Conservation (phyloP, 495 filamentous ascomycete genomes). For the Trypethelium eluteriae region DNA sequence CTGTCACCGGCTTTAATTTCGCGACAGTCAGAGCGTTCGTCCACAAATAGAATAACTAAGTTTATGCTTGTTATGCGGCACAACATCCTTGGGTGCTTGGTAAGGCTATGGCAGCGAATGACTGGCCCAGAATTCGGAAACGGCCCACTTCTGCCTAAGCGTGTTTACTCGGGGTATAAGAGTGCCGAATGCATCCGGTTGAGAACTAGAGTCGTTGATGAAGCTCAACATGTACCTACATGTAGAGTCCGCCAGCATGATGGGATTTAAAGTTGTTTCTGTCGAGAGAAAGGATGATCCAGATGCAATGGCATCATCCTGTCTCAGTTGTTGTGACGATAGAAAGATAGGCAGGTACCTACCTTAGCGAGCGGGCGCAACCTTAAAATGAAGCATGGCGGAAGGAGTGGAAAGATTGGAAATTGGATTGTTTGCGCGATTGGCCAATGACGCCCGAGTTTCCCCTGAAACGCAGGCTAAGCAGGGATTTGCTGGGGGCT, state of each 20-base stretch:
- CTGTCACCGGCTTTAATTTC: neutral
- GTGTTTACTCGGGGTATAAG: neutral
- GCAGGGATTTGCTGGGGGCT: neutral
- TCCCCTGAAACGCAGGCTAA: slow-evolving; percentile 3
- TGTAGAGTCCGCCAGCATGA: neutral
- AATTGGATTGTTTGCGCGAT: neutral
- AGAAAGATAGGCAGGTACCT: neutral
- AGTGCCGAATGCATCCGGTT: too few species aligned
- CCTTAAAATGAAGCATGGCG: neutral
- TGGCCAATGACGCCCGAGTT: neutral
- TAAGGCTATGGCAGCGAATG: too few species aligned
- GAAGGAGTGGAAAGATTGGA: slow-evolving; percentile 3
- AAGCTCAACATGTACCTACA: too few species aligned
- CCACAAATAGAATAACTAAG: too few species aligned
- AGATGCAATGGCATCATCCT: neutral
- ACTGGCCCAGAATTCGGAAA: neutral
- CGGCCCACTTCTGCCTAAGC: neutral
- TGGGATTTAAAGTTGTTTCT: neutral
- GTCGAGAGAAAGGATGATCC: neutral
- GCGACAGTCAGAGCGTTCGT: too few species aligned
- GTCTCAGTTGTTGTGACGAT: neutral
- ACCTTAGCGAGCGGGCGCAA: neutral
- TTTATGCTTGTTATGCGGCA: too few species aligned
- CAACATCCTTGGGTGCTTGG: too few species aligned
- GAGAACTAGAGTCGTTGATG: too few species aligned